These are phyloP conservation scores for Mycena metata DNA, from an alignment of 768 basidiomycete species.

Conservation along the genomic window DNA sequence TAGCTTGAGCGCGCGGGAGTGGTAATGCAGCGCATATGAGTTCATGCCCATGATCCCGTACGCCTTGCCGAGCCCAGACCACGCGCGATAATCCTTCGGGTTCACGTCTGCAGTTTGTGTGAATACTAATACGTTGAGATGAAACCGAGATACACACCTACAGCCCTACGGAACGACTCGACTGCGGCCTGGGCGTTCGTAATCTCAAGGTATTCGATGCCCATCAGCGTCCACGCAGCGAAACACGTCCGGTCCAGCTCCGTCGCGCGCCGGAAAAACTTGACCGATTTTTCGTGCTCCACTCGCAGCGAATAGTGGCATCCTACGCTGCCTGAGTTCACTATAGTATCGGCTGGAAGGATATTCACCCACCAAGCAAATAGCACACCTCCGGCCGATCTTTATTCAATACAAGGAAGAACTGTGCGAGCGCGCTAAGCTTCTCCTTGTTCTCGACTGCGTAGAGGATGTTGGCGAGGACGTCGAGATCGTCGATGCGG, in stretches of 20 bases:
- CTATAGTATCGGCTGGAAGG: too few species aligned
- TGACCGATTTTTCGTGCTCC: constrained; percentile 85
- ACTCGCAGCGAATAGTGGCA: constrained; percentile 83
- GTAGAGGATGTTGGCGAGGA: constrained; percentile 86
- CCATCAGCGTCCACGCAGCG: constrained; percentile 88
- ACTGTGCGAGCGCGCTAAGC: constrained; percentile 79
- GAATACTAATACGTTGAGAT: background rate
- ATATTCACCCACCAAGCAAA: constrained; percentile 67
- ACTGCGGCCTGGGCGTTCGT: constrained; percentile 88
- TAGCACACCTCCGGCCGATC: constrained; percentile 86
- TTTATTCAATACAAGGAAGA: constrained; percentile 76
- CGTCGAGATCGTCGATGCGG: constrained; percentile 83
- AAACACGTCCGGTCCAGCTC: constrained; percentile 83
- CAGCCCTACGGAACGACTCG: constrained; percentile 84
- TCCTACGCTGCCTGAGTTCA: constrained; percentile 55
- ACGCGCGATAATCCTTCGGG: constrained; percentile 84
- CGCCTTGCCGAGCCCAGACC: constrained; percentile 87
- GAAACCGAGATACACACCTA: constrained; percentile 59
- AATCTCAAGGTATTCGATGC: constrained; percentile 87
- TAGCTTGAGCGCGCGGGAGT: constrained; percentile 55
- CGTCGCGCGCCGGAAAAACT: constrained; percentile 82
- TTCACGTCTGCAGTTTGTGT: constrained; percentile 68
- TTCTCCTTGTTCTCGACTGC: constrained; percentile 79
- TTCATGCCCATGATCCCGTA: constrained; percentile 85
- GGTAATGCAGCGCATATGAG: constrained; percentile 80